Base-by-base conservation (phyloP, 140 eudicot genomes). In the Oenanthe javanica region DNA sequence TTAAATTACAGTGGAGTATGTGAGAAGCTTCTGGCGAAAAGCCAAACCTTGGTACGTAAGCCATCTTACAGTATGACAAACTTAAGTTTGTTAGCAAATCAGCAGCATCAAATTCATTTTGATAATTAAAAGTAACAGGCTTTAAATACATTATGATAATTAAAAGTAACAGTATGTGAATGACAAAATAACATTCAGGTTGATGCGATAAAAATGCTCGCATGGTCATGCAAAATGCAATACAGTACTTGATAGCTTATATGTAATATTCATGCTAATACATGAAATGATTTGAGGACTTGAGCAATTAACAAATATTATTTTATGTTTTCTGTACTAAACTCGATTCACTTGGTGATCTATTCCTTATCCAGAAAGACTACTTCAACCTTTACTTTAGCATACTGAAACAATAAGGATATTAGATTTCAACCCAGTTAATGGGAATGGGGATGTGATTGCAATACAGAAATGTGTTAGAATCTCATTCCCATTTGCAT, bases 11-110 rank as follows among this genome's bases (percentile, higher is more conserved):
- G 91, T 25, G 98, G 97, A 77, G 52, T 94, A 70, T 92, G 97
- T 45, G 98, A 94, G 91, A 94, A 90, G 90, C 84, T 94, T 31
- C 86, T 94, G 25, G 84, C 91, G 1, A 94, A 92, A 90, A 94
- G 98, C 77, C 98, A 94, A 83, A 92, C 96, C 79, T 82, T 94
- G 98, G 98, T 94, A 90, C 48, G 94, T 80, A 54, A 40, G 27
- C 76, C 38, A 31, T 75, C 78, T 47, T 46, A 6, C 57, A 47
- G 52, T 21, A 75, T 79, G 59, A 27, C 76, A 43, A 12, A 45
- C 27, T 72, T 72, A 43, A 72, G 31, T 31, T 31, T 31, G 31
- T 31, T 31, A 31, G 31, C 31, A 31, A 31, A 31, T 31, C 31
- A 31, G 31, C 31, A 31, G 31, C 31, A 31, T 31, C 31, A 31